These are phyloP conservation scores for Ziziphus jujuba DNA, from an alignment of 306 rosid species.

Conservation along the genomic window DNA sequence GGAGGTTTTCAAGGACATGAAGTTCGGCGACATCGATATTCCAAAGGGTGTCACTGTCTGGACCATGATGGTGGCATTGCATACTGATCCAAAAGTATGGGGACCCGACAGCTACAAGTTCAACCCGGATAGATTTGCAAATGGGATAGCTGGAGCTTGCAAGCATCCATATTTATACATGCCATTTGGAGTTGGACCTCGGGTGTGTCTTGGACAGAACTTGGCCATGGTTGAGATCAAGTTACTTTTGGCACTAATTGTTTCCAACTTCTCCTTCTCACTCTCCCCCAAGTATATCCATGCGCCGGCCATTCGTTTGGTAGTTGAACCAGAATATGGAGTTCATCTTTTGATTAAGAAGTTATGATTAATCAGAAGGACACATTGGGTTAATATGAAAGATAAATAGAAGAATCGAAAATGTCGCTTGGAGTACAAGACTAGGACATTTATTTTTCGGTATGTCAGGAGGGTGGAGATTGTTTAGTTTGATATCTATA, in stretches of 20 bases:
- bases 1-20: constrained; percentile 38
- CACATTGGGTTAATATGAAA: no score
- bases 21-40: constrained; percentile 37
- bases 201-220: constrained; percentile 52
- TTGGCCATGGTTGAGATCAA: constrained; percentile 60
- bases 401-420: no score
- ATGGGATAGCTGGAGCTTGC: constrained; percentile 56
- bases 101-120: constrained; percentile 54
- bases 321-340: constrained; percentile 35
- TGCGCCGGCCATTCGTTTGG: constrained; percentile 29
- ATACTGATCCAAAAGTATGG: constrained; percentile 50
- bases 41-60: constrained; percentile 57
- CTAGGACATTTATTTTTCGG: no score
- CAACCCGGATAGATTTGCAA: constrained; percentile 59
- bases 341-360: constrained; percentile 20
- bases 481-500: no score
- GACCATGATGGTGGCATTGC: constrained; percentile 44
- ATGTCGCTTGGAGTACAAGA: no score
- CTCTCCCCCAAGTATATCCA: constrained; percentile 20
- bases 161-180: constrained; percentile 47
- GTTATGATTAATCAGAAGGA: no score
- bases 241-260: constrained; percentile 33
- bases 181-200: constrained; percentile 60
- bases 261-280: constrained; percentile 23
- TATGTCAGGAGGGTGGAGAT: no score